phyloP scores from a whole-genome alignment of 73 alveolate species.

The Tetrahymena elliotti region DNA sequence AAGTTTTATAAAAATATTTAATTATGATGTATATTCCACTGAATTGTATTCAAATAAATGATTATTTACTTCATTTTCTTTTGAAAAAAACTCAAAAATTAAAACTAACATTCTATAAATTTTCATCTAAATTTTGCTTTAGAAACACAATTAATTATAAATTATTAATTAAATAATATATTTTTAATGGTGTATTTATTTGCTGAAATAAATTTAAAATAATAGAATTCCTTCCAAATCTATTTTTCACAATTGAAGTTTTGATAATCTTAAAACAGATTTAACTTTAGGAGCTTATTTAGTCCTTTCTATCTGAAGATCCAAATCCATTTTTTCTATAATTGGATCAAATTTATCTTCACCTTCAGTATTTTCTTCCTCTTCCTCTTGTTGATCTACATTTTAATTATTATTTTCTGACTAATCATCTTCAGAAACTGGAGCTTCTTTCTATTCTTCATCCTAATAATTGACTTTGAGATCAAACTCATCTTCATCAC shows the following conservation, averaged over 20 bases:
- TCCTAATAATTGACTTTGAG: neutral
- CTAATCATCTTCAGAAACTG: neutral
- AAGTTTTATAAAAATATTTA: no score
- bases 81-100: no score
- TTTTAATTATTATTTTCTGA: neutral
- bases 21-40: no score
- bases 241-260: neutral
- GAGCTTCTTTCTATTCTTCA: neutral
- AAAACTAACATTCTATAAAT: no score
- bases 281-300: neutral
- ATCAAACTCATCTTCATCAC: neutral
- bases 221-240: neutral
- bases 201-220: neutral
- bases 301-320: neutral
- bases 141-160: no score
- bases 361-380: neutral
- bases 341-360: neutral
- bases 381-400: neutral
- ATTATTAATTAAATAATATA: no score
- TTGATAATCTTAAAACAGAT: neutral
- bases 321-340: neutral
- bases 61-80: no score
- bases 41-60: no score
- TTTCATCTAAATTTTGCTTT: no score
- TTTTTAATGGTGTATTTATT: no score